Base-by-base conservation (phyloP, 75 land plant genomes). In the Cryptomeria japonica region DNA sequence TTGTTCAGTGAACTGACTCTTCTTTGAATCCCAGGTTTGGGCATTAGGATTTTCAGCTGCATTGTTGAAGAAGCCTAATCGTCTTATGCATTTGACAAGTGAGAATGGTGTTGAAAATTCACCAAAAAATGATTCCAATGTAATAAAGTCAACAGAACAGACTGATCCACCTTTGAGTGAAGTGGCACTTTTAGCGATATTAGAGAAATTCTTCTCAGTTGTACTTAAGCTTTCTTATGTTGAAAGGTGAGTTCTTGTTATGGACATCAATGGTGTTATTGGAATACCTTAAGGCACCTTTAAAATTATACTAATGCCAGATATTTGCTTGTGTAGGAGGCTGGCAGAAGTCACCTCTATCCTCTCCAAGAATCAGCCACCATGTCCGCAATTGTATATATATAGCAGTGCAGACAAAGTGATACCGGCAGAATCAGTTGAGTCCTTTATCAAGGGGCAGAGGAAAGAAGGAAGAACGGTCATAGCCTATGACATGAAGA, bases 21-120 rank as follows among this genome's bases (percentile, higher is more conserved):
- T 8, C 78, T 41, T 38, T 41, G 44, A 36, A 19, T 87, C 96
- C 46, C 89, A 95, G 96, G 97, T 96, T 39, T 98, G 99, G 99
- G 99, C 98, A 36, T 95, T 97, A 53, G 99, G 99, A 49, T 98
- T 98, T 91, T 89, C 92, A 86, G 95, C 97, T 86, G 97, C 99
- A 6, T 73, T 98, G 56, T 77, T 96, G 84, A 96, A 93, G 89
- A 98, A 94, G 87, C 91, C 90, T 68, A 95, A 93, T 80, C 87
- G 92, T 79, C 28, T 87, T 7, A 22, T 83, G n/a, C 37, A 79
- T 31, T 55, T 90, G 46, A 28, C 84, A 56, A 68, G 5, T 85
- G 89, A 90, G 55, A 36, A 49, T 15, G 38, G 64, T 39, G 83
- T 86, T 49, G 80, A 28, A 84, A 61, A 55, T 36, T 77, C 78